Base-by-base conservation (phyloP, 83 land plant genomes). In the Picea mariana region DNA sequence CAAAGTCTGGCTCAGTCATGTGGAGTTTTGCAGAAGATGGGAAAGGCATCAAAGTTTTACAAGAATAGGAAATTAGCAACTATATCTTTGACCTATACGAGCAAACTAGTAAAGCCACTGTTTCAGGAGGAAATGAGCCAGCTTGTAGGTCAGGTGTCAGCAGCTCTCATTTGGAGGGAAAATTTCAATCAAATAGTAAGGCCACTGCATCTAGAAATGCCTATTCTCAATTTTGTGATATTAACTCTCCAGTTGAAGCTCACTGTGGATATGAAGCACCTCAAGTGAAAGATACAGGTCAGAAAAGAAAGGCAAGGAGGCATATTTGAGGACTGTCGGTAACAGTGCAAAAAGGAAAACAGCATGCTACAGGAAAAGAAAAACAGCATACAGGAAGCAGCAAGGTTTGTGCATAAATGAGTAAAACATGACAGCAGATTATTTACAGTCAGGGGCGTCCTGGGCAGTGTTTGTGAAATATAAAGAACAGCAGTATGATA, bases 11-110 rank as follows among this genome's bases (percentile, higher is more conserved):
- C 34, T 3, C 34, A 34, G 34, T 34, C 34, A 34, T 34, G 34
- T 34, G 34, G 34, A 34, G 34, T 34, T 34, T 34, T 34, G 34
- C 34, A 34, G 34, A 34, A 34, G 2, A 34, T 34, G 34, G 34
- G 34, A 34, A 34, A 34, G 34, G 34, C 34, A 34, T 34, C 34
- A 34, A 34, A 34, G 34, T 34, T 34, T 34, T 34, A 34, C 34
- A 34, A 34, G 34, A 34, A 34, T 34, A 34, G 34, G 94, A 89
- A 79, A 88, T 92, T 21, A 92, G 90, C 86, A 89, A 92, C 71
- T 92, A 89, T 81, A 90, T 92, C 89, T 83, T 92, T 73, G 90
- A 92, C 62, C 78, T 92, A 13, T 92, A 92, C 80, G 94, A 92
- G 81, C 92, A 92, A 77, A 87, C 85, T 61, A 81, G 82, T 20